Conservation (phyloP, 169 alveolate genomes). For the Plasmodium yoelii region DNA sequence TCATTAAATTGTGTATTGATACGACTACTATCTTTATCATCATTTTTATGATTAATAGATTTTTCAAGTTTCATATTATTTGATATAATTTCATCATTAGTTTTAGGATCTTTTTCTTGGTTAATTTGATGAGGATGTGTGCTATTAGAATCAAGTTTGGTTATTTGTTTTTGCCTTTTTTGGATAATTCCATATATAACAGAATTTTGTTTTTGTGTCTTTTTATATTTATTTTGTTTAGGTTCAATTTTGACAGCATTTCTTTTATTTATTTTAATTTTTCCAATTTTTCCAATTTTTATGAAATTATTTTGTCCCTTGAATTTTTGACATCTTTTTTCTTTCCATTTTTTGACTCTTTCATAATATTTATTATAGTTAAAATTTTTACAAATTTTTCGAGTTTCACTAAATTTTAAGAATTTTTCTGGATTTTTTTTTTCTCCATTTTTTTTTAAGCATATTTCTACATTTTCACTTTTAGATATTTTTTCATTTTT, state of each 20-base stretch:
- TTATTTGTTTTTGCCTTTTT: background rate
- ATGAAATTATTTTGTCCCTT: background rate
- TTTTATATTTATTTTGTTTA: constrained; percentile 3
- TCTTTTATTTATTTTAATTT: constrained; percentile 6
- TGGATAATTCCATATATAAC: background rate
- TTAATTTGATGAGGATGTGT: too few species aligned
- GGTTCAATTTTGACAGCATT: background rate
- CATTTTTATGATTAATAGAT: too few species aligned
- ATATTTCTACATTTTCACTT: constrained; percentile 1
- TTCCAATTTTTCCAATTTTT: constrained; percentile 1
- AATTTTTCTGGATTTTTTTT: background rate
- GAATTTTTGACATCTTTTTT: constrained; percentile 11
- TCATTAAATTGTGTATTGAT: too few species aligned
- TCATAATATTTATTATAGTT: constrained; percentile 44
- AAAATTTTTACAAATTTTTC: background rate
- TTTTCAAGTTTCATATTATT: too few species aligned
- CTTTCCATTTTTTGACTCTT: constrained; percentile 49
- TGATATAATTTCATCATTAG: too few species aligned
- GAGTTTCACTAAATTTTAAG: background rate
- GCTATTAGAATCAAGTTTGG: background rate
- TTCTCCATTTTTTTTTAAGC: background rate
- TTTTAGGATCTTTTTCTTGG: too few species aligned
- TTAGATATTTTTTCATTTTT: background rate
- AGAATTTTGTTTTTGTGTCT: constrained; percentile 1
- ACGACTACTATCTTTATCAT: too few species aligned